phyloP scores from a whole-genome alignment of 108 stramenopile genomes.

The Fragilaria crotonensis region DNA sequence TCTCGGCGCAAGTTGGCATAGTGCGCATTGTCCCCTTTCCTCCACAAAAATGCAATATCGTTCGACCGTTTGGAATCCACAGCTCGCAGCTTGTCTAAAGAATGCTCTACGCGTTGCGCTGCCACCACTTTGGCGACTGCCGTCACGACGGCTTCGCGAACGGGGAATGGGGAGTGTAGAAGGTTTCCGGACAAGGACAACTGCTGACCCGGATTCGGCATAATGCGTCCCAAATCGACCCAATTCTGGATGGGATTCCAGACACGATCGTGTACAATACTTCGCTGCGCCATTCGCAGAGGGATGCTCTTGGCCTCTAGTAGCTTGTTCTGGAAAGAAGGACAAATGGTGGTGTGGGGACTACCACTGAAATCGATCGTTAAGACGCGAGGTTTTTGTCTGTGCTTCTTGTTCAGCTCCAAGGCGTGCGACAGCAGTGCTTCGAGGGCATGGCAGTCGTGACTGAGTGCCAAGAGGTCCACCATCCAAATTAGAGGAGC shows the following conservation, averaged over 20 bases:
- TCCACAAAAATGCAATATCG: slow-evolving; percentile 31
- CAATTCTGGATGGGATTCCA: slow-evolving; percentile 11
- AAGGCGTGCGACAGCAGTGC: slow-evolving; percentile 5
- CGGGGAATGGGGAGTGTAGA: slow-evolving; percentile 17
- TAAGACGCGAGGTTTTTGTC: slow-evolving; percentile 7
- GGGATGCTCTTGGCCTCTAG: slow-evolving; percentile 5
- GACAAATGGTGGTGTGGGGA: slow-evolving; percentile 10
- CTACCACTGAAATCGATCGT: slow-evolving; percentile 28
- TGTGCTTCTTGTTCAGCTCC: neutral
- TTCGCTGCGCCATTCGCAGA: slow-evolving; percentile 27
- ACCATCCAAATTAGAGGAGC: slow-evolving; percentile 12
- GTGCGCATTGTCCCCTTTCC: slow-evolving; percentile 32
- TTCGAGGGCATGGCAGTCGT: slow-evolving; percentile 38
- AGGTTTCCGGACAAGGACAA: neutral
- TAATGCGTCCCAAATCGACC: slow-evolving; percentile 12
- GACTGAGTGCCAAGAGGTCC: slow-evolving; percentile 30
- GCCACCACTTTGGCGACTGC: slow-evolving; percentile 1
- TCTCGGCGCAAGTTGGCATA: slow-evolving; percentile 31
- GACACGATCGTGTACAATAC: slow-evolving; percentile 25
- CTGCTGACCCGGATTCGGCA: slow-evolving; percentile 8
- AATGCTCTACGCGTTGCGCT: neutral
- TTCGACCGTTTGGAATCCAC: slow-evolving; percentile 9
- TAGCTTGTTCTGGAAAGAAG: neutral
- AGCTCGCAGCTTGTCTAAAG: neutral
- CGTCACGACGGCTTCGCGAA: slow-evolving; percentile 31